These are phyloP conservation scores for Chlorophyllum brunneum DNA, from an alignment of 768 basidiomycete genomes.

Conservation along the genomic window DNA sequence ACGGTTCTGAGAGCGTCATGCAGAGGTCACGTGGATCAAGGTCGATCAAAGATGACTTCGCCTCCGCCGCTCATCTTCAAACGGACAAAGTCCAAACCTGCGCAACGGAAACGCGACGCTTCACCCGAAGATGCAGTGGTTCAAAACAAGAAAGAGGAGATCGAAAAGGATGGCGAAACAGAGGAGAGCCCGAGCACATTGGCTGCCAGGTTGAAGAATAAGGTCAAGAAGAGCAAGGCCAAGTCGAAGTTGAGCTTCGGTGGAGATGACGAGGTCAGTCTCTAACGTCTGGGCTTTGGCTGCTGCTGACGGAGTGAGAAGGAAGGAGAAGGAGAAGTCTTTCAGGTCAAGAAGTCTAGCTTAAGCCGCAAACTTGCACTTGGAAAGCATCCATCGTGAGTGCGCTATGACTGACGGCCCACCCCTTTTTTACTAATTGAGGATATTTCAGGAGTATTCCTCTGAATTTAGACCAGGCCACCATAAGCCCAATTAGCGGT, in stretches of 20 bases:
- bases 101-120: slow-evolving; percentile 34
- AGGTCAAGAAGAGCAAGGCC: slow-evolving; percentile 59
- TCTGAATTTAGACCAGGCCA: slow-evolving; percentile 50
- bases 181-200: slow-evolving; percentile 58
- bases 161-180: slow-evolving; percentile 23
- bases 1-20: slow-evolving; percentile 23
- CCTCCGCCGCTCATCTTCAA: slow-evolving; percentile 47
- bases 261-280: slow-evolving; percentile 56
- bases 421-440: background rate
- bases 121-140: slow-evolving; percentile 32
- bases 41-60: slow-evolving; percentile 32
- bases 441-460: slow-evolving; percentile 36
- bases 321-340: slow-evolving; percentile 59
- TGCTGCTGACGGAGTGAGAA: slow-evolving; percentile 26
- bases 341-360: slow-evolving; percentile 78
- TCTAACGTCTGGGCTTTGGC: slow-evolving; percentile 10
- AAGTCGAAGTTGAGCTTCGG: slow-evolving; percentile 79
- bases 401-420: slow-evolving; percentile 11
- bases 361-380: slow-evolving; percentile 65
- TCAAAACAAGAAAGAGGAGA: slow-evolving; percentile 11
- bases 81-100: slow-evolving; percentile 40
- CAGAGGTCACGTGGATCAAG: slow-evolving; percentile 29
- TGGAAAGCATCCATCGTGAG: slow-evolving; percentile 51
- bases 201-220: slow-evolving; percentile 67
- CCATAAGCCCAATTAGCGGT: slow-evolving; percentile 46